Evolutionary conservation across 1,284 basidiomycete genomes (phyloP).

Genomic region (Irpex sp.): DNA sequence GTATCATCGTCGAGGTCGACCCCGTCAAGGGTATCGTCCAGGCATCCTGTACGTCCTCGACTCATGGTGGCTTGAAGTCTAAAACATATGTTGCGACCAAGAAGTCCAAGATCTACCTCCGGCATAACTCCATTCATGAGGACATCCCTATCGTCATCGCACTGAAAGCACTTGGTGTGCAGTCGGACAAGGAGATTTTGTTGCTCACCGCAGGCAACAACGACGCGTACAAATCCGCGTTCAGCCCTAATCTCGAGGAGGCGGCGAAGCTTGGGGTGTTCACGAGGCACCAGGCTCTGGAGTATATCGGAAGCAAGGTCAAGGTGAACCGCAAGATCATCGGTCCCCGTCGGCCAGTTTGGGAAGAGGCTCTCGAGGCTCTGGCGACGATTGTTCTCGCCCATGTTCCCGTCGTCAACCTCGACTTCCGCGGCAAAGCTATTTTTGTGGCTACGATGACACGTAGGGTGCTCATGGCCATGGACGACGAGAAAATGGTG

Average conservation of each 20-base stretch:
- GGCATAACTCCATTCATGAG: conserved; percentile 98
- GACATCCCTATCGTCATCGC: conserved; percentile 96
- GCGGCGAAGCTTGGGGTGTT: conserved; percentile 88
- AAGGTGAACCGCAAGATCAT: conserved; percentile 83
- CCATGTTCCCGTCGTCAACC: conserved; percentile 89
- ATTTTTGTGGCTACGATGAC: conserved; percentile 99
- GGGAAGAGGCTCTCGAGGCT: conserved; percentile 95
- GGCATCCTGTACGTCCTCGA: conserved; percentile 98
- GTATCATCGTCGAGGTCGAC: conserved; percentile 98
- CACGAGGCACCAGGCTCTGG: conserved; percentile 92
- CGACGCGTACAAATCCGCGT: conserved; percentile 85
- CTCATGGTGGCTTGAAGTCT: conserved; percentile 95
- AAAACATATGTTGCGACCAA: conserved; percentile 98
- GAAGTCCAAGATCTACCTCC: conserved; percentile 90
- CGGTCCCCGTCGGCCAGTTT: conserved; percentile 80
- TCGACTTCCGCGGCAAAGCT: conserved; percentile 94
- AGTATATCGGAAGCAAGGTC: conserved; percentile 92
- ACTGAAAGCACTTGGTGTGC: conserved; percentile 94
- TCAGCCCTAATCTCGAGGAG: conserved; percentile 93
- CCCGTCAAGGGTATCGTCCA: conserved; percentile 89
- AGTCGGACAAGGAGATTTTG: conserved; percentile 97
- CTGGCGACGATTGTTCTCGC: conserved; percentile 96
- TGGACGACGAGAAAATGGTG: conserved; percentile 95
- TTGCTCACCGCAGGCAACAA: conserved; percentile 92
- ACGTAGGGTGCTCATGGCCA: conserved; percentile 91